A percentile compares a stretch with the other conserved stretches of the same genome.
Evolutionary conservation across 169 alveolate species (phyloP).

Genomic region (Theileria parva): DNA sequence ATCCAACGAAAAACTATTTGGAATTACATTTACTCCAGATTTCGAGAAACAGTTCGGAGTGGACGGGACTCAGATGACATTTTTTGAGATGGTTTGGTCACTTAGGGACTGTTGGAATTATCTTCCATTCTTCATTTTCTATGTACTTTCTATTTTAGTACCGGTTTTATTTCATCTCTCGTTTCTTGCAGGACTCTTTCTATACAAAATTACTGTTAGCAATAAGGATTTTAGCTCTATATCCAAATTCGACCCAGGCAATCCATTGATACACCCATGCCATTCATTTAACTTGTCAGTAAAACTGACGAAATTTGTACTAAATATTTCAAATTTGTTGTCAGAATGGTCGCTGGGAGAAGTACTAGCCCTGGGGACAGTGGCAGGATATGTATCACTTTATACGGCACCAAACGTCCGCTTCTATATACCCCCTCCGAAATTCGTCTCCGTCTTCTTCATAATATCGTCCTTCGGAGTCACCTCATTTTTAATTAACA

Average conservation of each 20-base stretch:
- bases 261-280: constrained; percentile 11
- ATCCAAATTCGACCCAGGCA: constrained; percentile 28
- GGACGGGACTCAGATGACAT: constrained; percentile 44
- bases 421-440: constrained; percentile 54
- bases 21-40: constrained; percentile 59
- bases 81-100: constrained; percentile 26
- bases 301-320: constrained; percentile 24
- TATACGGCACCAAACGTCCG: constrained; percentile 50
- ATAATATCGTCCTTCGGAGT: constrained; percentile 52
- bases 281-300: constrained; percentile 28
- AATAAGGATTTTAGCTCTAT: constrained; percentile 3
- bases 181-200: constrained; percentile 43
- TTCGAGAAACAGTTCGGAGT: constrained; percentile 22
- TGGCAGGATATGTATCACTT: constrained; percentile 51
- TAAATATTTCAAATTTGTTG: constrained; percentile 40
- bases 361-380: constrained; percentile 49
- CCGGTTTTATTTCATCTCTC: constrained; percentile 46
- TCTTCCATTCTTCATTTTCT: constrained; percentile 36
- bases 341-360: constrained; percentile 72
- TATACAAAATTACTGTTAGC: constrained; percentile 48
- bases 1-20: constrained; percentile 55
- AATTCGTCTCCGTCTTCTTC: constrained; percentile 36
- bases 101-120: constrained; percentile 27
- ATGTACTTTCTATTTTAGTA: constrained; percentile 36
- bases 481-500: constrained; percentile 47